phyloP scores from a whole-genome alignment of 345 rosid genomes.

The Salix caprea region DNA sequence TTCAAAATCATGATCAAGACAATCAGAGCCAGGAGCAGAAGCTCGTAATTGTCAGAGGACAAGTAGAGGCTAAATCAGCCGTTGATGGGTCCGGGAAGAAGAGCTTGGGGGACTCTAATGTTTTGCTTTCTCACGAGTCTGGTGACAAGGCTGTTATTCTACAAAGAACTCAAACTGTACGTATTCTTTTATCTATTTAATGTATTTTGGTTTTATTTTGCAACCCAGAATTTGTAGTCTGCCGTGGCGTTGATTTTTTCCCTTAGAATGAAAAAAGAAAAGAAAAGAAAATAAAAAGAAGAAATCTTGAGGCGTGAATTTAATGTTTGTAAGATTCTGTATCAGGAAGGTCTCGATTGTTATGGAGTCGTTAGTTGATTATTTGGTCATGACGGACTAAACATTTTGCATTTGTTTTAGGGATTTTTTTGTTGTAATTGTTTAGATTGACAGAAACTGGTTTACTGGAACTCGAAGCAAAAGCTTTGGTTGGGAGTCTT shows the following conservation, averaged over 20 bases:
- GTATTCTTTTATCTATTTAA: background rate
- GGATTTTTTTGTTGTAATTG: background rate
- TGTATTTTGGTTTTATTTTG: background rate
- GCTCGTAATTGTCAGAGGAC: conserved; percentile 62
- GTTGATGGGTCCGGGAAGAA: conserved; percentile 49
- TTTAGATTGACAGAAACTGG: background rate
- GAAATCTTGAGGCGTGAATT: background rate
- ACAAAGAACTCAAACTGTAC: conserved; percentile 74
- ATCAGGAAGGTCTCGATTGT: background rate
- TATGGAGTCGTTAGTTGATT: background rate
- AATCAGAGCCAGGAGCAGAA: conserved; percentile 9
- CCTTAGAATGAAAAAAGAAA: background rate
- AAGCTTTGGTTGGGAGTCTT: background rate
- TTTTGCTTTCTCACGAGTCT: conserved; percentile 57
- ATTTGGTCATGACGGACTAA: background rate
- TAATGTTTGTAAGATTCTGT: background rate
- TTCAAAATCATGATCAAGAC: conserved; percentile 15
- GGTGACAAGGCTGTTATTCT: conserved; percentile 82
- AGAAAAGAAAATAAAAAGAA: background rate
- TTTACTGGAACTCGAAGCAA: background rate
- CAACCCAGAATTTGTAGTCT: background rate
- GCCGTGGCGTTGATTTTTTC: background rate
- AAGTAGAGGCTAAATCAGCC: conserved; percentile 47
- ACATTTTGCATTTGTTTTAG: background rate
- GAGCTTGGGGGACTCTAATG: conserved; percentile 26